Evolutionary conservation across 345 rosid species (phyloP), one percentile per base, ranked within the genome.

Genomic region (Camelina hispida): DNA sequence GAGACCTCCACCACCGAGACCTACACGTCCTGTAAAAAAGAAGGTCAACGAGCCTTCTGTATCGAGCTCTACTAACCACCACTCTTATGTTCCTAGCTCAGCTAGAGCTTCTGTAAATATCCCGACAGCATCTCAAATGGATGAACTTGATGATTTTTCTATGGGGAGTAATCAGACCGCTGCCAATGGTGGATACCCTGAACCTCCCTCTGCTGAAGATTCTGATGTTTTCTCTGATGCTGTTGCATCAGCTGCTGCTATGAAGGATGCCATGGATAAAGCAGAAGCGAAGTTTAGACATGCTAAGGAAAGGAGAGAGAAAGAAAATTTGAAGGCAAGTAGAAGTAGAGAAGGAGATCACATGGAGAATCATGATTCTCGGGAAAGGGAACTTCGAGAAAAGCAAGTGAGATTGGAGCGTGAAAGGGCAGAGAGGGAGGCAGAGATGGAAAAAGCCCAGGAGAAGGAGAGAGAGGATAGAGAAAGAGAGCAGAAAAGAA

Each of bases 1-100:
- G n/a, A 89, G 99, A 73, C 99, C 99, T 43, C 97, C 99, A 51
- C 99, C 98, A 66, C 96, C 98, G 34, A 85, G 91, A 79, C 97
- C 93, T 59, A 83, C 96, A 25, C 88, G 93, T 23, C 86, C 80
- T 71, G 76, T 60, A 0, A 83, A 82, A 79, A 91, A 82, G 83
- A 88, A 82, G 79, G 84, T 62, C 53, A 82, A 80, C 22, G 86
- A 87, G 18, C 84, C 84, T 72, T 79, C 87, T 48, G 63, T 77
- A 74, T 69, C 84, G n/a, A 86, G 80, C 77, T 84, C 91, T 25
- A 28, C 80, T 73, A 76, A 81, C 57, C 75, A 81, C 60, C 74
- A 79, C 67, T 81, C 89, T 56, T 82, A 81, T 62, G 80, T 81
- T 79, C 78, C 84, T 46, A 77, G 63, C 34, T 78, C 90, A 58